These are phyloP conservation scores for Myriosclerotinia duriaeana DNA, from an alignment of 2,329 filamentous ascomycete species.

Conservation along the genomic window DNA sequence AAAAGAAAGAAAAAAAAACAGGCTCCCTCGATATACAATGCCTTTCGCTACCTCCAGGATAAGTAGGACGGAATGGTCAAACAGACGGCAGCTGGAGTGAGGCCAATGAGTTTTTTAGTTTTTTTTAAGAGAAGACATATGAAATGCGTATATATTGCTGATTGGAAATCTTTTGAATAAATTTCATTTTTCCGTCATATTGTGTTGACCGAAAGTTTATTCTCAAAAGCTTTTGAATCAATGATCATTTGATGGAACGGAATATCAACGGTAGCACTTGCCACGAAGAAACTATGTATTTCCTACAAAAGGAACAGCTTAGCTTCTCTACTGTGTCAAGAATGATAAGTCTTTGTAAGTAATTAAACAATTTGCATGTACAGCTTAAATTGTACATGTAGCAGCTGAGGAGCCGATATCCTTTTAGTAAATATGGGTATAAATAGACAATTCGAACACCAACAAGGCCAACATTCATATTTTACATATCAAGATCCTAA, in stretches of 20 bases:
- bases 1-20: background rate
- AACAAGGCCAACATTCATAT: background rate
- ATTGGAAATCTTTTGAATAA: too few relatives aligned
- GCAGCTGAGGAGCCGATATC: background rate
- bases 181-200: background rate
- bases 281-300: background rate
- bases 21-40: background rate
- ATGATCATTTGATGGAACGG: background rate
- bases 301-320: background rate
- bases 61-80: background rate
- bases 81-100: background rate
- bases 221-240: background rate
- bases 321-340: background rate
- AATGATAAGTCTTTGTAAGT: background rate
- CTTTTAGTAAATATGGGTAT: constrained; percentile 7
- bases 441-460: background rate
- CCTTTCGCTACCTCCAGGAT: background rate
- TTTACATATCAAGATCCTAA: background rate
- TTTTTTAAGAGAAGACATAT: background rate
- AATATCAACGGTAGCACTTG: background rate
- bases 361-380: background rate
- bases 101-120: background rate
- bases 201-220: background rate
- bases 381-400: background rate
- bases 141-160: background rate